Conservation (phyloP, 2,329 filamentous ascomycete genomes). For the Clarireedia hainanense region DNA sequence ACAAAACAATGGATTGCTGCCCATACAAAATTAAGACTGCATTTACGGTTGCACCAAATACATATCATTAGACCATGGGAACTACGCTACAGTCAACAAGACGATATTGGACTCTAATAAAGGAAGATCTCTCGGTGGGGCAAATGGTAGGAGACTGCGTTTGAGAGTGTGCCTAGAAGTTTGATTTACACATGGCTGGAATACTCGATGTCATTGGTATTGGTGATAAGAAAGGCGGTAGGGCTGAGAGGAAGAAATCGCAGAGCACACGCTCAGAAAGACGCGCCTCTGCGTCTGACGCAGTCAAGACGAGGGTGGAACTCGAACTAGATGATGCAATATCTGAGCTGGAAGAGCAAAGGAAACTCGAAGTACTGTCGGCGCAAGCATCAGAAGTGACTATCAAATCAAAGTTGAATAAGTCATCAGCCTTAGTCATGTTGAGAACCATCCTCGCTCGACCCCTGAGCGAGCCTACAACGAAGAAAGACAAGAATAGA, state of each 20-base stretch:
- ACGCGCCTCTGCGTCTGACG: not conserved
- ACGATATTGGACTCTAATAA: not conserved
- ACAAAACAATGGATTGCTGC: too few relatives aligned
- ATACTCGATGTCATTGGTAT: not conserved
- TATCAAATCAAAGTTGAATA: not conserved
- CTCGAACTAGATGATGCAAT: not conserved
- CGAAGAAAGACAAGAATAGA: not conserved
- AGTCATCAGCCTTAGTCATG: not conserved
- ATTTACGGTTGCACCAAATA: too few relatives aligned
- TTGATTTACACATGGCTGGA: not conserved
- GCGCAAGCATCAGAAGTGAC: not conserved
- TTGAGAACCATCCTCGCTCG: not conserved
- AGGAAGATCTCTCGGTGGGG: not conserved
- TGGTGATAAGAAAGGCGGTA: not conserved
- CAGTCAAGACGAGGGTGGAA: not conserved
- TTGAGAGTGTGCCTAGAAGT: not conserved
- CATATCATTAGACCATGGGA: too few relatives aligned
- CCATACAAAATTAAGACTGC: too few relatives aligned
- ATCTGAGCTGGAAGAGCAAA: too few relatives aligned
- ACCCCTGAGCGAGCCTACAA: conserved; percentile 1
- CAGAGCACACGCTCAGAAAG: not conserved
- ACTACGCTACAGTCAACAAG: too few relatives aligned
- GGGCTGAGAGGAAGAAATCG: not conserved
- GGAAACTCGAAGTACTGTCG: too few relatives aligned
- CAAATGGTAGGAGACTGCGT: not conserved